A percentile compares a stretch with the other conserved stretches of the same genome.
Evolutionary conservation across 2,329 filamentous ascomycete genomes (phyloP).

Genomic region (Cladophialophora yegresii): DNA sequence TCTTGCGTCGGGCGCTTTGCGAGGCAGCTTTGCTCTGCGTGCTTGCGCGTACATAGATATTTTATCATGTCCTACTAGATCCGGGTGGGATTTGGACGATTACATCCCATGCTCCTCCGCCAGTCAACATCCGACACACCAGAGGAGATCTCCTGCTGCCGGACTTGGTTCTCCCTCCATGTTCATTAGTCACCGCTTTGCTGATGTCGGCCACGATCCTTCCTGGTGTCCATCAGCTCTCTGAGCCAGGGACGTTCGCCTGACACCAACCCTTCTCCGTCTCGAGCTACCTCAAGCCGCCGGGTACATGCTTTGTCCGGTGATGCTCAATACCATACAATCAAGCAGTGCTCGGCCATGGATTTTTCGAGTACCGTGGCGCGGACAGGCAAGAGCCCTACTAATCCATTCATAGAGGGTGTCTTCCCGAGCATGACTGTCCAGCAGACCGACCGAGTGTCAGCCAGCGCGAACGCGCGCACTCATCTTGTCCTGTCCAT

Average conservation of each 20-base stretch:
- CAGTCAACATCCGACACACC: not conserved
- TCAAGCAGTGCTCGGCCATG: not conserved
- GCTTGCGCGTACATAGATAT: constrained; percentile 1
- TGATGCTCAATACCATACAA: not conserved
- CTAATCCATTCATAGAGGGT: no score
- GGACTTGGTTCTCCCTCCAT: not conserved
- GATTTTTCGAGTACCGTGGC: not conserved
- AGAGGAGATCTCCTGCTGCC: not conserved
- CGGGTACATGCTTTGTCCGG: not conserved
- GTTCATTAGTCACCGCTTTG: not conserved
- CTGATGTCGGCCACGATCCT: not conserved
- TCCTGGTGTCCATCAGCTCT: not conserved
- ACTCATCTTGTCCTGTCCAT: not conserved
- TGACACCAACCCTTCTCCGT: not conserved
- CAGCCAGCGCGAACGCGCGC: no score
- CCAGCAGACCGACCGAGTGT: not conserved
- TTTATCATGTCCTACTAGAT: not conserved
- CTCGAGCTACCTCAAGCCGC: not conserved
- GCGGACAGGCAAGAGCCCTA: not conserved
- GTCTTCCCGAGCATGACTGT: not conserved
- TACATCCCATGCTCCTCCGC: not conserved
- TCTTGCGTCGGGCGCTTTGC: not conserved
- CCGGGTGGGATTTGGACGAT: not conserved
- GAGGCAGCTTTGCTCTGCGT: constrained; percentile 1
- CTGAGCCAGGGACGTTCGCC: not conserved